Conservation (phyloP, 1,284 basidiomycete genomes). For the Erythrobasidium hasegawianum region DNA sequence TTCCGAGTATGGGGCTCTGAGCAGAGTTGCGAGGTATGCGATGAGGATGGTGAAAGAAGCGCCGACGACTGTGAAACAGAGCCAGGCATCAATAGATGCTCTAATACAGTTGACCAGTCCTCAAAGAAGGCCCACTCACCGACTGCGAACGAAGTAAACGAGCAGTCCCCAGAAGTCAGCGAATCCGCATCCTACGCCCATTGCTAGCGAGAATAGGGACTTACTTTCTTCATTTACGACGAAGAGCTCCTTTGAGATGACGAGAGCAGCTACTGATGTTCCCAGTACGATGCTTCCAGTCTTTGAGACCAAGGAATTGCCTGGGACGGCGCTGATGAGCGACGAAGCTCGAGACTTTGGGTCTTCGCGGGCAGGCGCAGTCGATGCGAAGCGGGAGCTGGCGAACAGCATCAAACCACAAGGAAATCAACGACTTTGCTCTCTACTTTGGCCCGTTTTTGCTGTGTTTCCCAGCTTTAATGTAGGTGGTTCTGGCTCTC, state of each 20-base stretch:
- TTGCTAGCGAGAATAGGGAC: neutral
- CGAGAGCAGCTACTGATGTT: constrained; percentile 81
- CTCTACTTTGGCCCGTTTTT: too few species aligned
- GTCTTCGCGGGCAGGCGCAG: constrained; percentile 27
- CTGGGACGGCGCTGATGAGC: constrained; percentile 87
- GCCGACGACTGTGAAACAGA: constrained; percentile 50
- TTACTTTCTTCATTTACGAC: constrained; percentile 95
- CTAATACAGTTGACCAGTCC: neutral
- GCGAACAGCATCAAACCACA: constrained; percentile 14
- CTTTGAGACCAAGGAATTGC: constrained; percentile 88
- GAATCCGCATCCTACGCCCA: neutral
- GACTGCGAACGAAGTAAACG: constrained; percentile 1
- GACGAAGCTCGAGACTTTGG: constrained; percentile 85
- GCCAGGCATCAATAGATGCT: neutral
- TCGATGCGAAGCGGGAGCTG: constrained; percentile 1
- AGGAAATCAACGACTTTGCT: too few species aligned
- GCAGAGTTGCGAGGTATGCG: constrained; percentile 71
- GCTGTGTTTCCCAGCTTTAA: too few species aligned
- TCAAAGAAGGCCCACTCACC: constrained; percentile 12
- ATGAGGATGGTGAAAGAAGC: constrained; percentile 81
- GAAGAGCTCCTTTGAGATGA: constrained; percentile 96
- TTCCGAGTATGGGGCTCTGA: constrained; percentile 80
- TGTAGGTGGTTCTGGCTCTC: neutral
- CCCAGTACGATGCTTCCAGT: constrained; percentile 83
- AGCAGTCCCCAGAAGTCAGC: neutral